Evolutionary conservation across 768 basidiomycete species (phyloP), one percentile per base, ranked within the genome.

Genomic region (Pleurotus citrinopileatus): DNA sequence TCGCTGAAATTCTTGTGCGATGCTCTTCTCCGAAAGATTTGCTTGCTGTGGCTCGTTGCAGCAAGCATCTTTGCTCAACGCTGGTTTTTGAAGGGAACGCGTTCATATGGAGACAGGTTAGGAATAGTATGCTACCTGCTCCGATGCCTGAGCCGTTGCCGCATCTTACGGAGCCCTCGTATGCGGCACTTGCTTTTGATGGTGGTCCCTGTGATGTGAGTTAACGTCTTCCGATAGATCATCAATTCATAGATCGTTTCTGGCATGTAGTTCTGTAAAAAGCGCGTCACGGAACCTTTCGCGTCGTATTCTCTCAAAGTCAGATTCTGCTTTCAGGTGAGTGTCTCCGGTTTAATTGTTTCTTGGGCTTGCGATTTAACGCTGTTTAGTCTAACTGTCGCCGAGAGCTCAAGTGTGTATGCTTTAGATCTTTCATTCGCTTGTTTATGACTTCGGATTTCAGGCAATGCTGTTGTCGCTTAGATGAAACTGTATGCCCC

Each of bases 111-210:
- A 77, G 76, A 19, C 64, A 67, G 6, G 76, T 77, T 27, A 75
- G 88, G 20, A 57, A 70, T 23, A 40, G 46, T 20, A 65, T 51
- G 52, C 19, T 47, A 9, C 56, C 66, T 19, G 47, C 43, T 8
- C 60, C 62, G 9, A 59, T 64, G 42, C 67, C 67, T 53, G 15
- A 69, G 60, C 12, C 67, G 0, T 55, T 69, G 48, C 52, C 58
- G 3, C 61, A 60, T 0, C 80, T 79, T 62, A 77, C 73, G 3
- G 88, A 90, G 60, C 61, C 80, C 0, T 70, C 78, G 0, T 87
- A 83, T 63, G 84, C 82, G n/a, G 79, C 85, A 0, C 79, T 87
- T 52, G 56, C 89, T 20, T 89, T 86, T 54, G 80, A 81, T 58
- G 65, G 65, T 0, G 84, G 85, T 0, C 15, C 56, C 2, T 90